Base-by-base conservation (phyloP, 371 early-diverging fungal genomes). In the Conidiobolus coronatus region DNA sequence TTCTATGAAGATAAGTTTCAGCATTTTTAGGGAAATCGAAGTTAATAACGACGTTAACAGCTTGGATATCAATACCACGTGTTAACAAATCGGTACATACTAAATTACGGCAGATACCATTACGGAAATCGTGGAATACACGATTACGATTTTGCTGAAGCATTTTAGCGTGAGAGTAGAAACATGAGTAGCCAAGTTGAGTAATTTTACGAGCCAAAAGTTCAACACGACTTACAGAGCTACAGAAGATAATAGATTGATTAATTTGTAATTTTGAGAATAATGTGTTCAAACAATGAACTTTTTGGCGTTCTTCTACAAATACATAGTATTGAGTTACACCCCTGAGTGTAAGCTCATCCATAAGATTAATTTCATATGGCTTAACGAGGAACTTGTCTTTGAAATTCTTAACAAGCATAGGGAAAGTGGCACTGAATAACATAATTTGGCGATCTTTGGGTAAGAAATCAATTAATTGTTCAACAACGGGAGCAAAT, bases 211-310 rank as follows among this genome's bases (percentile, higher is more conserved):
- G 84, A 40, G 96, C 98, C 50, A 99, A 68, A 51, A 91, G 71
- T 63, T 97, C 95, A 8, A 96, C 98, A 33, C 94, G 89, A 65
- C 85, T 82, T 33, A 95, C 91, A 9, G 90, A 88, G 67, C 95
- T 97, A 66, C 96, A 95, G 63, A 97, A 99, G 58, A 99, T 96
- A 54, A 98, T 94, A 46, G 95, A 94, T 69, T 99, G 97, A 63
- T 97, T 95, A 74, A 98, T 86, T 74, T 92, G 89, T 18, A 98
- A 77, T 79, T 94, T 92, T 4, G 89, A 89, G 53, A 97, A 93
- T 20, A 99, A 67, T 0, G 96, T 95, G 66, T 95, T 97, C 40
- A 93, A 66, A 59, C 82, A 97, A 59, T 94, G 94, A 1, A 97
- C 90, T 61, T 99, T 99, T 58, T 98, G 91, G 49, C 82, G 74